Percentiles rank a stretch among this genome's conserved stretches.
Evolutionary conservation across 768 basidiomycete species (phyloP).

Genomic region (Hypsizygus marmoreus): DNA sequence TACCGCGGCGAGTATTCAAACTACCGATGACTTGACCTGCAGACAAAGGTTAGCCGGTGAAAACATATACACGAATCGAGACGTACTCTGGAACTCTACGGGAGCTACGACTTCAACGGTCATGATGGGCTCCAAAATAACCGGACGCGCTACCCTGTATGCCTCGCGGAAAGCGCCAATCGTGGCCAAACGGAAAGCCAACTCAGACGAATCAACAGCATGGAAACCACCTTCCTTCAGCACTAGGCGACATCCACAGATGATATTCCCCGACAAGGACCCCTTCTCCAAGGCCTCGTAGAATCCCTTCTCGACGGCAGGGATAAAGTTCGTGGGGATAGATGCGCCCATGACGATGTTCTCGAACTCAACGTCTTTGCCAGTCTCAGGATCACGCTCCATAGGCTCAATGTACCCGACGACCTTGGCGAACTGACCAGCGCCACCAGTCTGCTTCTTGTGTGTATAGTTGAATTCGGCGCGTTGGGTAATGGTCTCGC

Average conservation of each 20-base stretch:
- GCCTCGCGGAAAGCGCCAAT: conserved; percentile 93
- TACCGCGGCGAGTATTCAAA: conserved; percentile 88
- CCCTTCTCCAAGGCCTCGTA: conserved; percentile 93
- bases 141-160: conserved; percentile 72
- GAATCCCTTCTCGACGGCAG: conserved; percentile 97
- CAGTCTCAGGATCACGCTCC: conserved; percentile 68
- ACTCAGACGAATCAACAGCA: conserved; percentile 92
- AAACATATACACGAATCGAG: not conserved
- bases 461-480: conserved; percentile 89
- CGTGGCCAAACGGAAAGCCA: conserved; percentile 90
- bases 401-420: conserved; percentile 91
- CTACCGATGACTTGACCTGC: conserved; percentile 89
- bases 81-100: conserved; percentile 87
- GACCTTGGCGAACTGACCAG: conserved; percentile 95
- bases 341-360: conserved; percentile 90
- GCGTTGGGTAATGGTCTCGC: conserved; percentile 87
- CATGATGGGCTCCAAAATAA: conserved; percentile 98
- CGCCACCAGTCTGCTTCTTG: conserved; percentile 98
- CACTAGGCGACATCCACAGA: conserved; percentile 84
- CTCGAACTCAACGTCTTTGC: conserved; percentile 84
- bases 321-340: conserved; percentile 90
- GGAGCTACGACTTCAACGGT: conserved; percentile 96
- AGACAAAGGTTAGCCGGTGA: not conserved
- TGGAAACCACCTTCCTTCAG: conserved; percentile 92
- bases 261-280: conserved; percentile 81